A percentile compares a stretch with the other conserved stretches of the same genome.
Evolutionary conservation across 176 grass and related monocot species (phyloP).

Genomic region (Pontederia paniculata): DNA sequence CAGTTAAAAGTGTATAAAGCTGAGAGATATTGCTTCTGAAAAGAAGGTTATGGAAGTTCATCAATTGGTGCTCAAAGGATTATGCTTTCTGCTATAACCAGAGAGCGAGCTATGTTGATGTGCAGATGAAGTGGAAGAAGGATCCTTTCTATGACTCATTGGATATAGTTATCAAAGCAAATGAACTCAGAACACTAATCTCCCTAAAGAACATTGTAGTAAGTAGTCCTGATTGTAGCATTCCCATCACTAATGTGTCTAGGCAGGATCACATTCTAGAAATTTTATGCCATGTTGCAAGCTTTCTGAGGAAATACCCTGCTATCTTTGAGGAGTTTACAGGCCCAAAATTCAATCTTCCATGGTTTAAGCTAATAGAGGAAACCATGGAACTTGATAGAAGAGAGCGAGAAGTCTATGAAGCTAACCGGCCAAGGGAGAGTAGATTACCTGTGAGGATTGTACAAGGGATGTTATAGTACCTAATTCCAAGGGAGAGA

Average conservation of each 20-base stretch:
- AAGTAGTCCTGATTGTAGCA: constrained; percentile 16
- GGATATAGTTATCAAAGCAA: constrained; percentile 35
- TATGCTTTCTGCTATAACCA: constrained; percentile 21
- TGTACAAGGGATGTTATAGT: constrained; percentile 68
- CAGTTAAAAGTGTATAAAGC: too few relatives aligned
- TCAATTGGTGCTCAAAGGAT: not conserved
- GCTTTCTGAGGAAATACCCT: constrained; percentile 61
- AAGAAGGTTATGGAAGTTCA: not conserved
- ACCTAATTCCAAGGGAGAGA: constrained; percentile 62
- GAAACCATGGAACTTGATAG: constrained; percentile 26
- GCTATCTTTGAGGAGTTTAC: constrained; percentile 62
- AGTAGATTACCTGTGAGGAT: constrained; percentile 37
- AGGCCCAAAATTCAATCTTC: constrained; percentile 47
- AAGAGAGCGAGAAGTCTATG: constrained; percentile 44
- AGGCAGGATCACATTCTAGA: constrained; percentile 46
- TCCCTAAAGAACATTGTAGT: constrained; percentile 36
- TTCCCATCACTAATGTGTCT: constrained; percentile 54
- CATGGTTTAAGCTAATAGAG: constrained; percentile 57
- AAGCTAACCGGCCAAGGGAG: constrained; percentile 17
- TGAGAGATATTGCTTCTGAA: not conserved
- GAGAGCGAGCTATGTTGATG: constrained; percentile 47
- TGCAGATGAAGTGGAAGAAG: constrained; percentile 83
- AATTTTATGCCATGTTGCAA: constrained; percentile 34
- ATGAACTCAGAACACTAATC: constrained; percentile 44
- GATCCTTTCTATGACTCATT: constrained; percentile 45